Conservation (phyloP, 2,329 filamentous ascomycete species). For the Diaporthe ampelina region DNA sequence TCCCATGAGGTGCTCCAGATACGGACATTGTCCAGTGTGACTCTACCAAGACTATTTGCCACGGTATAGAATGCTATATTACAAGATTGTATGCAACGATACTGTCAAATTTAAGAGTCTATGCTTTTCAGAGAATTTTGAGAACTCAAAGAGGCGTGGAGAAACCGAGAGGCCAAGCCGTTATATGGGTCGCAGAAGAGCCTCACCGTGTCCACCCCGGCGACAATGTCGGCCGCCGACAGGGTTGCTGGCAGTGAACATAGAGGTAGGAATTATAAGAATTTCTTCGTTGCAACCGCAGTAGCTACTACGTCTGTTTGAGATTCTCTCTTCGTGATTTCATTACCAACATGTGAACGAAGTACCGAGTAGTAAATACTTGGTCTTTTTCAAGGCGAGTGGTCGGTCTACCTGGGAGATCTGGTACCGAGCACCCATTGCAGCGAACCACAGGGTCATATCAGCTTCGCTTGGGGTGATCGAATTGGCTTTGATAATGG, state of each 20-base stretch:
- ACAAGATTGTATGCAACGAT: background rate
- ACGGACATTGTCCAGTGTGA: background rate
- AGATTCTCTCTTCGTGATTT: background rate
- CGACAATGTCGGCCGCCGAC: background rate
- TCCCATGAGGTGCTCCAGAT: background rate
- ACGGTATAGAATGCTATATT: background rate
- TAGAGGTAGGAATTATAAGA: background rate
- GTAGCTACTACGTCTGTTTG: background rate
- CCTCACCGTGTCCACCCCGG: background rate
- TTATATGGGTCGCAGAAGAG: background rate
- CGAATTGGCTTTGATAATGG: constrained; percentile 12
- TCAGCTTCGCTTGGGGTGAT: background rate
- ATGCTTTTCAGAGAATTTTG: background rate
- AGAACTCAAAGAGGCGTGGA: background rate
- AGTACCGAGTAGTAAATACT: background rate
- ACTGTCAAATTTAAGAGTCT: background rate
- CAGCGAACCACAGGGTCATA: background rate
- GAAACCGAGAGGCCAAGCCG: background rate
- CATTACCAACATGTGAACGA: background rate
- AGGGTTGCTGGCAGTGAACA: background rate
- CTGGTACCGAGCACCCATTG: background rate
- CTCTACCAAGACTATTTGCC: background rate
- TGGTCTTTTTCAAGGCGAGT: too few species aligned
- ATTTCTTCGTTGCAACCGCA: background rate
- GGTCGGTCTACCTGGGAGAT: too few species aligned